These are phyloP conservation scores for Pterocarpus macrocarpus DNA, from an alignment of 306 rosid species.

Conservation along the genomic window DNA sequence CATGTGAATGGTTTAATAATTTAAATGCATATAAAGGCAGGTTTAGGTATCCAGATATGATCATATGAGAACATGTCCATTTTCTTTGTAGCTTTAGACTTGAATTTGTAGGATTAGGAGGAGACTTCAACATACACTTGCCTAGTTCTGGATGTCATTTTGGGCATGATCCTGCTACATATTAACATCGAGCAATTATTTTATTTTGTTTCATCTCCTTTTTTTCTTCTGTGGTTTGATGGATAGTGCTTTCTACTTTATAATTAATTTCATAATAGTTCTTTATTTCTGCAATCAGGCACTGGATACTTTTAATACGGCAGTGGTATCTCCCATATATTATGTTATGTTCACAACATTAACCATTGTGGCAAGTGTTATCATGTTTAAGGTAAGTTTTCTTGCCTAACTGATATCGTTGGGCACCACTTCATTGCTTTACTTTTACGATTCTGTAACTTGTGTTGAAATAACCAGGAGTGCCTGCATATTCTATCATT, in stretches of 20 bases:
- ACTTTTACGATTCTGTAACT: conserved; percentile 13
- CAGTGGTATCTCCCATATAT: conserved; percentile 99
- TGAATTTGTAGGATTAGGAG: conserved; percentile 24
- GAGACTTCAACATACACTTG: conserved; percentile 14
- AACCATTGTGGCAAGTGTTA: conserved; percentile 96
- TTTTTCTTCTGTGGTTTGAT: neutral
- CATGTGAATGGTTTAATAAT: conserved; percentile 36
- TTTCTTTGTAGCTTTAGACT: conserved; percentile 28
- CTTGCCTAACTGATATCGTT: conserved; percentile 33
- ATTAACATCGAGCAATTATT: conserved; percentile 13
- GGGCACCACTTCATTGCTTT: neutral
- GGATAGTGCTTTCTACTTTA: conserved; percentile 26
- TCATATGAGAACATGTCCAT: conserved; percentile 27
- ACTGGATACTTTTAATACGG: conserved; percentile 96
- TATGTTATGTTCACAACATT: conserved; percentile 98
- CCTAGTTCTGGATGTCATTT: neutral
- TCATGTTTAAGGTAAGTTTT: conserved; percentile 92
- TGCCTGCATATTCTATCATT: conserved; percentile 25
- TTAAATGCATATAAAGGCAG: conserved; percentile 32
- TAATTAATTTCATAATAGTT: conserved; percentile 30
- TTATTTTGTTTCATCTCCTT: neutral
- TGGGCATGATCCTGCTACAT: conserved; percentile 7
- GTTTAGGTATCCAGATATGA: conserved; percentile 33
- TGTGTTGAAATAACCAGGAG: conserved; percentile 13
- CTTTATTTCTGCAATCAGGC: conserved; percentile 70